phyloP scores from a whole-genome alignment of 208 protist species.

The Trypanosoma scelopori region DNA sequence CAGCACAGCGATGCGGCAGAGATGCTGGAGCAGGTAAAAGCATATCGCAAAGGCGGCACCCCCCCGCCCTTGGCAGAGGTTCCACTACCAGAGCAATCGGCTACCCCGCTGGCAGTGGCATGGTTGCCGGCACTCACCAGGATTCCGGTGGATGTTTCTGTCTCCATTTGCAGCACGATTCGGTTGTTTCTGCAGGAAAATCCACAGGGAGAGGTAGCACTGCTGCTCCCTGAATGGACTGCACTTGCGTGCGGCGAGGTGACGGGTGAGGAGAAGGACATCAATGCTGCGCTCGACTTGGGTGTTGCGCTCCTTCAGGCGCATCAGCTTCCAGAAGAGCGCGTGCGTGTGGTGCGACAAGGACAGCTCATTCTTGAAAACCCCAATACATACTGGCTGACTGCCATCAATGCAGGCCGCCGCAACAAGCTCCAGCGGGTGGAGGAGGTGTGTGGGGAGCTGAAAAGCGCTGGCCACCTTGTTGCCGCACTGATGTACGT shows the following conservation, averaged over 20 bases:
- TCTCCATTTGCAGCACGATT: constrained; percentile 41
- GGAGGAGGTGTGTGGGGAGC: constrained; percentile 58
- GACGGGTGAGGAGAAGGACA: constrained; percentile 78
- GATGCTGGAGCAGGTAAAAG: constrained; percentile 91
- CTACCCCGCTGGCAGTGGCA: constrained; percentile 54
- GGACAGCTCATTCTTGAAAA: constrained; percentile 73
- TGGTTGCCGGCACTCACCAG: constrained; percentile 73
- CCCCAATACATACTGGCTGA: constrained; percentile 89
- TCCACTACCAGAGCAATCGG: constrained; percentile 17
- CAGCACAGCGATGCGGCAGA: constrained; percentile 76
- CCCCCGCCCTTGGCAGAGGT: constrained; percentile 10
- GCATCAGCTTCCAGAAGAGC: constrained; percentile 39
- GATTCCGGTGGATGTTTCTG: constrained; percentile 60
- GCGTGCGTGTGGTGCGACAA: constrained; percentile 72
- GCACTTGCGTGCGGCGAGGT: constrained; percentile 66
- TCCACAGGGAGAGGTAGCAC: constrained; percentile 45
- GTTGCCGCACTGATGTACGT: constrained; percentile 84
- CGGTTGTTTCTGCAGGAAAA: constrained; percentile 58
- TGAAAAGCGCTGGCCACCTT: constrained; percentile 81
- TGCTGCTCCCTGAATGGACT: constrained; percentile 85
- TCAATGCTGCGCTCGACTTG: constrained; percentile 70
- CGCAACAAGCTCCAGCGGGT: constrained; percentile 64
- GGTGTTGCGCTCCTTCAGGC: constrained; percentile 62
- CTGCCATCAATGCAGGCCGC: constrained; percentile 85
- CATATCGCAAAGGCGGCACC: constrained; percentile 50